Percentiles rank a stretch among this genome's conserved stretches.
Evolutionary conservation across 495 filamentous ascomycete genomes (phyloP).

Genomic region (Aeminium ludgeri): DNA sequence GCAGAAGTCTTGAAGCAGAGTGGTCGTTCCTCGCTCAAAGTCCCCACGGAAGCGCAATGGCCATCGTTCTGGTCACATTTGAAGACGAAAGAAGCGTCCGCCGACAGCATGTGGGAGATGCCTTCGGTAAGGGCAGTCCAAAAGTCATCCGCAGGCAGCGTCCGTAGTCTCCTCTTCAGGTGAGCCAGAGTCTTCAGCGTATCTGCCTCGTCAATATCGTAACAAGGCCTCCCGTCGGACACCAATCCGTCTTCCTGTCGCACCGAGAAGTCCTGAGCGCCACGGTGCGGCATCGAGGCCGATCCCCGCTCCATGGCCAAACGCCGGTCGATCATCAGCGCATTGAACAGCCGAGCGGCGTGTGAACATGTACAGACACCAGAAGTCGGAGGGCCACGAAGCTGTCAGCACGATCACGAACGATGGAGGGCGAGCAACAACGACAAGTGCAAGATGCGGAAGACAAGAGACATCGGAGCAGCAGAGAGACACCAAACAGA

Average conservation of each 20-base stretch:
- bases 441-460: too few relatives aligned
- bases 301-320: conserved; percentile 9
- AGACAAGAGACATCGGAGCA: too few relatives aligned
- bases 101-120: conserved; percentile 42
- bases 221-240: conserved; percentile 30
- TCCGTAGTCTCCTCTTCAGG: conserved; percentile 43
- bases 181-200: conserved; percentile 45
- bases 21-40: conserved; percentile 39
- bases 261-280: conserved; percentile 7
- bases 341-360: too few relatives aligned
- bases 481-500: too few relatives aligned
- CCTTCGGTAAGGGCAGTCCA: conserved; percentile 53
- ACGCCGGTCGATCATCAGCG: too few relatives aligned
- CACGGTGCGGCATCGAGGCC: conserved; percentile 9
- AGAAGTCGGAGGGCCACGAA: too few relatives aligned
- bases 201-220: conserved; percentile 37
- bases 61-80: conserved; percentile 49
- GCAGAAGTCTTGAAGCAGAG: conserved; percentile 50
- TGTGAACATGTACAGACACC: too few relatives aligned
- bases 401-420: too few relatives aligned
- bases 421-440: too few relatives aligned
- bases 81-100: conserved; percentile 57
- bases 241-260: conserved; percentile 34
- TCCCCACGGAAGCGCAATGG: conserved; percentile 36
- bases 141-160: conserved; percentile 42